A percentile compares a stretch with the other conserved stretches of the same genome.
These are phyloP conservation scores for Monosporozyma servazzii DNA, from an alignment of 805 yeast species.

Conservation along the genomic window DNA sequence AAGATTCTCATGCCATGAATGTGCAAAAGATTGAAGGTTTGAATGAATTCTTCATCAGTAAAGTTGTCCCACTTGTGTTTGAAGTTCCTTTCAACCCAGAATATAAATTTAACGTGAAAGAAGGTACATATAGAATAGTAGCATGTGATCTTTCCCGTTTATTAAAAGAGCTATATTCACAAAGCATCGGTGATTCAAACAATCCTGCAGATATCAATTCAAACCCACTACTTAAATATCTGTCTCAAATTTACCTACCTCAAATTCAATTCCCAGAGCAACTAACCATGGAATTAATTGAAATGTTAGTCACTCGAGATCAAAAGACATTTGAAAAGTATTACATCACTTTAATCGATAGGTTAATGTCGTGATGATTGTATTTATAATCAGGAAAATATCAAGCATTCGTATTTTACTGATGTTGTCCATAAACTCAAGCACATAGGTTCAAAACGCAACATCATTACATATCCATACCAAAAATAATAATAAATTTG, in stretches of 20 bases:
- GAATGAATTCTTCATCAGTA: constrained; percentile 59
- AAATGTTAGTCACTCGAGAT: constrained; percentile 45
- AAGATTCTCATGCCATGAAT: constrained; percentile 42
- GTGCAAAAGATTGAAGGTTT: constrained; percentile 53
- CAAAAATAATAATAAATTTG: background rate
- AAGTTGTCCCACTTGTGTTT: constrained; percentile 57
- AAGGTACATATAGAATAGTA: constrained; percentile 68
- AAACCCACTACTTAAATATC: constrained; percentile 35
- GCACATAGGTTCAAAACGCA: background rate
- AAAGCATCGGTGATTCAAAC: constrained; percentile 10
- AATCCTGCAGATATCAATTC: constrained; percentile 13
- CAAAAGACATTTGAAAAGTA: constrained; percentile 63
- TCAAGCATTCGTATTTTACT: background rate
- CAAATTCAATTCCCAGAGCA: constrained; percentile 50
- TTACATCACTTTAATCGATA: constrained; percentile 39
- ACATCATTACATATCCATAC: background rate
- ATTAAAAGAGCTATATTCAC: constrained; percentile 50
- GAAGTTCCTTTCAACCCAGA: constrained; percentile 71
- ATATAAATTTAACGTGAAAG: constrained; percentile 51
- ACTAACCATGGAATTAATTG: constrained; percentile 52
- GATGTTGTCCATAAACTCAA: background rate
- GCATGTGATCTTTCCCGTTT: constrained; percentile 67
- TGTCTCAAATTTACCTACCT: constrained; percentile 42
- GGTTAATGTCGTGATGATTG: constrained; percentile 9
- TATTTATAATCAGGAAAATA: background rate